Conservation (phyloP, 179 eudicot species). For the Beta lomatogona region DNA sequence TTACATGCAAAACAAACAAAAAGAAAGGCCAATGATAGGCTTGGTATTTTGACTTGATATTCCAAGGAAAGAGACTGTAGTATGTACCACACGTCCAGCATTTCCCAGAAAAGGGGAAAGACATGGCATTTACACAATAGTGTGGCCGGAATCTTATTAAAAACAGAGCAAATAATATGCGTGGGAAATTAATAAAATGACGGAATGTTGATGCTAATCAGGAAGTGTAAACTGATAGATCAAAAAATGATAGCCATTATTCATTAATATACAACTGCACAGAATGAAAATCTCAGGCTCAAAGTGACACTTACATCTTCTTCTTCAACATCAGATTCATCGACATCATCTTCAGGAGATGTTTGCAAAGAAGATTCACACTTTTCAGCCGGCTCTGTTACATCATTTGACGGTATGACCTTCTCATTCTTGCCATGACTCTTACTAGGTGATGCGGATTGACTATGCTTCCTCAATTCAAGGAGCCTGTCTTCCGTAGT, state of each 20-base stretch:
- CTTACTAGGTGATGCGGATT: constrained; percentile 21
- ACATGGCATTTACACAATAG: not conserved
- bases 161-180: not conserved
- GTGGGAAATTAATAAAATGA: not conserved
- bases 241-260: not conserved
- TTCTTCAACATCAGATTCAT: constrained; percentile 68
- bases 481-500: constrained; percentile 26
- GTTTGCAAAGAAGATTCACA: constrained; percentile 36
- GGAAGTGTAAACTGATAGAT: not conserved
- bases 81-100: not conserved
- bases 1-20: not conserved
- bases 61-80: not conserved
- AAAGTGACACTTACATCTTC: constrained; percentile 64
- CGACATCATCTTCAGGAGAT: constrained; percentile 44
- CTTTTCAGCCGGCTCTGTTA: constrained; percentile 27
- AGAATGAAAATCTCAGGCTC: not conserved
- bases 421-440: constrained; percentile 35
- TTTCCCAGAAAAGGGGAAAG: too few species aligned
- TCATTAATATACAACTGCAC: not conserved
- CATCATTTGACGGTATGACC: constrained; percentile 29
- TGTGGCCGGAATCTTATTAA: not conserved
- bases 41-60: not conserved
- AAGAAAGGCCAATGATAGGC: too few species aligned
- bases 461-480: constrained; percentile 22
- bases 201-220: not conserved